Base-by-base conservation (phyloP, 2,329 filamentous ascomycete species). In the Diaporthe citrichinensis region DNA sequence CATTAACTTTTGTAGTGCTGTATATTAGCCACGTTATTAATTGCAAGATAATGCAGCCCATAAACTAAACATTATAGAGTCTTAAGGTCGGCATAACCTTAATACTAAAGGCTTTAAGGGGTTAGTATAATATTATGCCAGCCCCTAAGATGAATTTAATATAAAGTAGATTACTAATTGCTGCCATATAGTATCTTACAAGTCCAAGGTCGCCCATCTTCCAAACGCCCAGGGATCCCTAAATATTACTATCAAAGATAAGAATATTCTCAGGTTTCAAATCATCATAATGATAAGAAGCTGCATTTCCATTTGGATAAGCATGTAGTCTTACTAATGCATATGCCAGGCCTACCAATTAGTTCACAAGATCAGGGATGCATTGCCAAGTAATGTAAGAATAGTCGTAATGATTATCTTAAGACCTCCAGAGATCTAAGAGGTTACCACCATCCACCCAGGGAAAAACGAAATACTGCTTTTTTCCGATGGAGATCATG, bases 361-460 rank as follows among this genome's bases (percentile, higher is more conserved):
- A 61, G 3, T 46, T 20, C 25, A 62, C 23, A 12, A 74, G 34
- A 17, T 44, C 12, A 20, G 46, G 28, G 14, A 62, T 71, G 25
- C 36, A n/a, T 41, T 20, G n/a, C 8, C 34, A 2, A 20, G 34
- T 6, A 39, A 59, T 39, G 3, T 0, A 7, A 39, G 34, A 39
- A 12, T 15, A 23, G 23, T 20, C 17, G 14, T 25, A 44, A 9
- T 25, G 17, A 9, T 8, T 31, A 28, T 51, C 20, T 20, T 6
- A 36, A 4, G 4, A 9, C 34, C 28, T 5, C 58, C 53, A 76
- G 28, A 76, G 61, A 8, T 74, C 36, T 9, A 28, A 25, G 10
- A 77, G 67, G 34, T 75, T 76, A 1, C 74, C 74, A 5, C 68
- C 74, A 31, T 71, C 44, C 1, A 74, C 76, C 76, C 72, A 76